Evolutionary conservation across 1,284 basidiomycete genomes (phyloP), one percentile per base, ranked within the genome.

Genomic region (Afroboletus lepidellus): DNA sequence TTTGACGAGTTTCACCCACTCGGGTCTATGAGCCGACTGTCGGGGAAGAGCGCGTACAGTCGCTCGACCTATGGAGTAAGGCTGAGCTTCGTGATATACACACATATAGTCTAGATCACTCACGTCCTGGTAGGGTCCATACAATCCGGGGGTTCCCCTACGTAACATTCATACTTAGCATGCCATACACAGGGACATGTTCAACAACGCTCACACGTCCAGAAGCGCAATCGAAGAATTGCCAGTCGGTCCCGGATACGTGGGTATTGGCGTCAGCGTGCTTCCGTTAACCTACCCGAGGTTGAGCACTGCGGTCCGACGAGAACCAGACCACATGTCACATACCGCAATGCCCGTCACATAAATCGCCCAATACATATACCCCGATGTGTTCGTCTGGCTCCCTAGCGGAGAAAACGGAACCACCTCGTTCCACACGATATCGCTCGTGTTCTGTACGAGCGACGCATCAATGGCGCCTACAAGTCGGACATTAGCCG

Each of bases 81-180:
- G 30, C 29, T 53, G 11, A 54, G 54, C 41, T 44, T n/a, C 12
- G 50, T 30, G 30, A 32, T 39, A 46, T 18, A 38, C 20, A 47
- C 27, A 54, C 39, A 3, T 33, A 1, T 8, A 32, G 12, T 46
- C 38, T 23, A 37, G 39, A 32, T 45, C 5, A 63, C 81, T 55
- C 60, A 89, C 88, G 69, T 93, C 91, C 66, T 84, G 80, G 60
- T 84, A 85, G 9, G 92, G 90, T 1, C 91, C 92, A 62, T 84
- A 89, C 41, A 95, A 81, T 3, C 91, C 92, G 45, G 81, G 72
- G 13, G 85, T 80, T 16, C 92, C 92, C 48, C 89, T 91, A 57
- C 39, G 38, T 54, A 39, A 51, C n/a, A 38, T 13, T 45, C 53
- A 13, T 46, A 30, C 32, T 52, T 33, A 59, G 42, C 12, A 23